Base-by-base conservation (phyloP, 306 rosid species). In the Heteromeles arbutifolia region DNA sequence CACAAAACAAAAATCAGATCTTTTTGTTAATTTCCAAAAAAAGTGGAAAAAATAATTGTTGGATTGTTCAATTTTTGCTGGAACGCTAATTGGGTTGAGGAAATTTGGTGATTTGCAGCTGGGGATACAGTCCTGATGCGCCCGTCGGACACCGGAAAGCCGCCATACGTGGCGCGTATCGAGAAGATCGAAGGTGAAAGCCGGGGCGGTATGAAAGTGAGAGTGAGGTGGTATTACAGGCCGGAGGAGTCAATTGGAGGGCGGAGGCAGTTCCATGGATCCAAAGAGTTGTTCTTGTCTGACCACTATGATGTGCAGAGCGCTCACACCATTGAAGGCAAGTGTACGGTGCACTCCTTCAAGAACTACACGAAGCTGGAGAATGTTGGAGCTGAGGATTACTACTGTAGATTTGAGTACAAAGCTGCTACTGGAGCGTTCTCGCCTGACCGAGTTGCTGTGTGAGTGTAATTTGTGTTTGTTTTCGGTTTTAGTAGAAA, bases 231-330 rank as follows among this genome's bases (percentile, higher is more conserved):
- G 96, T 92, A 90, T 77, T 92, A 92, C 28, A 73, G 97, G 65
- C 97, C 97, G 2, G 97, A 92, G 86, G 96, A 90, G 84, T 90
- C 97, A 17, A 87, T 92, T 80, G 97, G 97, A 19, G 97, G 97
- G 13, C 54, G 97, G 25, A 85, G 96, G 72, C 93, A 92, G 80
- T 92, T 92, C 73, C 97, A 92, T 70, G 97, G 97, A 43, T 88
- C 91, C 3, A 92, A 92, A 54, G 96, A 92, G 79, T 84, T 92
- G n/a, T 92, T 92, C 78, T 78, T 90, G 77, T 90, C 96, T 4
- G 97, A 92, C 80, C 96, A 88, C 71, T 90, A 52, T 74, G 97
- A 92, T 53, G 79, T 87, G 25, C 97, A 88, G 85, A 92, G 97
- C 80, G 97, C 93, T 39, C 88, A 90, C 84, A 90, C 93, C 41